A percentile compares a stretch with the other conserved stretches of the same genome.
phyloP scores from a whole-genome alignment of 192 early-diverging fungal genomes.

The Lobosporangium transversale region DNA sequence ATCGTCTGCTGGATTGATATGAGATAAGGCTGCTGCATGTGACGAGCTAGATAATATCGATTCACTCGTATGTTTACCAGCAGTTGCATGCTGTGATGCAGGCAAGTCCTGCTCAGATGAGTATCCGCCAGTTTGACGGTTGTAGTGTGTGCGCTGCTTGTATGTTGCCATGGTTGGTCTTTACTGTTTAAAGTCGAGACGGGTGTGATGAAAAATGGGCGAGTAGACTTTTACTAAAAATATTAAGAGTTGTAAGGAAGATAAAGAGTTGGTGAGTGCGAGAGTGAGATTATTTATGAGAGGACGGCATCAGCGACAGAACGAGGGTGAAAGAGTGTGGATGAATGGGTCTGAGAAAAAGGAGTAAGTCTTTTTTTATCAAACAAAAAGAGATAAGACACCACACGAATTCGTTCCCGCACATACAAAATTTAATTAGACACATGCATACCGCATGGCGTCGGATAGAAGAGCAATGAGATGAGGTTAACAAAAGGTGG shows the following conservation, averaged over 20 bases:
- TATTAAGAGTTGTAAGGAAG: background rate
- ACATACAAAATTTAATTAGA: no score
- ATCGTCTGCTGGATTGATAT: slow-evolving; percentile 5
- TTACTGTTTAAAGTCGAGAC: no score
- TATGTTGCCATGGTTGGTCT: slow-evolving; percentile 34
- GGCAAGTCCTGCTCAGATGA: background rate
- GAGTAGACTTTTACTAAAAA: no score
- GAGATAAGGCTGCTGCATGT: background rate
- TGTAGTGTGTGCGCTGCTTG: slow-evolving; percentile 16
- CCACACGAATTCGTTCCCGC: no score
- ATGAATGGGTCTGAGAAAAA: slow-evolving; percentile 5
- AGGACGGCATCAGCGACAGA: no score
- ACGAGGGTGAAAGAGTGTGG: background rate
- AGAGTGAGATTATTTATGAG: no score
- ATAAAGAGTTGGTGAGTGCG: background rate
- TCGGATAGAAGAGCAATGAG: no score
- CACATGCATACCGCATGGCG: no score
- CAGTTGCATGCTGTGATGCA: background rate
- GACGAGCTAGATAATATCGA: background rate
- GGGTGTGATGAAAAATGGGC: no score
- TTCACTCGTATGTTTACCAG: background rate
- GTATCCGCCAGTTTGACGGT: slow-evolving; percentile 5
- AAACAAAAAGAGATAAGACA: no score
- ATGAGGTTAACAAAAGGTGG: slow-evolving; percentile 1
- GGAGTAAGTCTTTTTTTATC: no score